Evolutionary conservation across 768 basidiomycete species (phyloP).

Genomic region (Auricularia heimuer): DNA sequence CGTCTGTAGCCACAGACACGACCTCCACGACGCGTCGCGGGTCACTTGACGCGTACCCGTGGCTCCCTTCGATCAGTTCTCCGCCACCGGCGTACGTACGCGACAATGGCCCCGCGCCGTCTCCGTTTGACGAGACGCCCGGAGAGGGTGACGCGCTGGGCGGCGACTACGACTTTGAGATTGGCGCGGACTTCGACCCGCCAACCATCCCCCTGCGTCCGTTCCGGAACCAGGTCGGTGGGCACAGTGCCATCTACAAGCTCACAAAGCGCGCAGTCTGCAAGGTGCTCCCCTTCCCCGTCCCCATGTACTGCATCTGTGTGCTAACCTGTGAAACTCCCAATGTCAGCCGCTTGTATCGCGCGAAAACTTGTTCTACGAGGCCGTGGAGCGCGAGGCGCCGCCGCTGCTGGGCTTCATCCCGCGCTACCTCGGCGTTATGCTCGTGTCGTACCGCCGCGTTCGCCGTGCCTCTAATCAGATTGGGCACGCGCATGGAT

Average conservation of each 20-base stretch:
- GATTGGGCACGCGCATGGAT: background rate
- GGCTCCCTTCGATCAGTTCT: background rate
- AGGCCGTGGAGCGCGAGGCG: slow-evolving; percentile 87
- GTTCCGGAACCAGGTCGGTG: slow-evolving; percentile 96
- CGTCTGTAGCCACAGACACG: slow-evolving; percentile 7
- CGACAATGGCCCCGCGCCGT: background rate
- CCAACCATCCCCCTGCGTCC: slow-evolving; percentile 87
- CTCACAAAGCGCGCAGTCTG: slow-evolving; percentile 97
- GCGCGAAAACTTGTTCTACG: slow-evolving; percentile 95
- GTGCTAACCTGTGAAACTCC: slow-evolving; percentile 13
- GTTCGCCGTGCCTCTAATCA: slow-evolving; percentile 30
- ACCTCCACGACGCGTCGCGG: slow-evolving; percentile 1
- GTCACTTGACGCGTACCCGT: background rate
- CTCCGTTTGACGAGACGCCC: background rate
- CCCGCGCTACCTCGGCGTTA: slow-evolving; percentile 96
- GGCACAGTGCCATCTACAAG: slow-evolving; percentile 94
- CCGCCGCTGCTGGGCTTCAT: slow-evolving; percentile 90
- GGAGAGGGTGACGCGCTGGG: background rate
- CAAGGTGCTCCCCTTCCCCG: slow-evolving; percentile 50
- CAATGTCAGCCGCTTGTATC: slow-evolving; percentile 79
- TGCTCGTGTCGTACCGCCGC: slow-evolving; percentile 92
- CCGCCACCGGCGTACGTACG: slow-evolving; percentile 1
- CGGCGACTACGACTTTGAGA: slow-evolving; percentile 20
- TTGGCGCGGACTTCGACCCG: slow-evolving; percentile 43
- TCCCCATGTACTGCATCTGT: slow-evolving; percentile 8